A percentile compares a stretch with the other conserved stretches of the same genome.
Conservation (phyloP, 192 early-diverging fungal genomes). For the Backusella luteola region DNA sequence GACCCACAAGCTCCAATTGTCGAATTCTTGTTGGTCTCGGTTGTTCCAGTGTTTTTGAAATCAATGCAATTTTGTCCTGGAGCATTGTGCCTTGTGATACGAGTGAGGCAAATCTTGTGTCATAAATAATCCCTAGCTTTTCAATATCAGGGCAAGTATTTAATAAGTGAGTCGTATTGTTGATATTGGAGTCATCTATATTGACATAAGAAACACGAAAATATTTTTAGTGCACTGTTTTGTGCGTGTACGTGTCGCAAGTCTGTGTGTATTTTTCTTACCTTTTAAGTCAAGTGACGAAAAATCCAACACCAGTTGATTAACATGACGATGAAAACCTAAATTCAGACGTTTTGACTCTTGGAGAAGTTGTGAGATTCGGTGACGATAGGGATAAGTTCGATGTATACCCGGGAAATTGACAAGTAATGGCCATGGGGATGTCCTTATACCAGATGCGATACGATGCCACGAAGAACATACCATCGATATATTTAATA, state of each 20-base stretch:
- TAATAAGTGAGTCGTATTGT: background rate
- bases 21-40: background rate
- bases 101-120: background rate
- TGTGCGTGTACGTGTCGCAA: background rate
- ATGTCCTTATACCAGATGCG: background rate
- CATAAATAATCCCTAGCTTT: background rate
- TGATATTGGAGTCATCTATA: background rate
- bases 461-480: background rate
- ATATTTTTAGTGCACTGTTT: background rate
- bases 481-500: background rate
- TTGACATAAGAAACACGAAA: background rate
- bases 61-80: background rate
- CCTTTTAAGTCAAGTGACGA: conserved; percentile 5
- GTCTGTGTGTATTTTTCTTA: background rate
- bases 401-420: background rate
- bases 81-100: conserved; percentile 1
- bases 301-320: background rate
- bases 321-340: conserved; percentile 4
- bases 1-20: background rate
- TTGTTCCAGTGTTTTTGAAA: background rate
- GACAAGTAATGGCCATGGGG: background rate
- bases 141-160: conserved; percentile 1
- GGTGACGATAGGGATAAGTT: background rate
- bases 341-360: conserved; percentile 6
- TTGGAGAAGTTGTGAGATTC: background rate